These are phyloP conservation scores for Hyaloscypha variabilis DNA, from an alignment of 495 filamentous ascomycete species.

Conservation along the genomic window DNA sequence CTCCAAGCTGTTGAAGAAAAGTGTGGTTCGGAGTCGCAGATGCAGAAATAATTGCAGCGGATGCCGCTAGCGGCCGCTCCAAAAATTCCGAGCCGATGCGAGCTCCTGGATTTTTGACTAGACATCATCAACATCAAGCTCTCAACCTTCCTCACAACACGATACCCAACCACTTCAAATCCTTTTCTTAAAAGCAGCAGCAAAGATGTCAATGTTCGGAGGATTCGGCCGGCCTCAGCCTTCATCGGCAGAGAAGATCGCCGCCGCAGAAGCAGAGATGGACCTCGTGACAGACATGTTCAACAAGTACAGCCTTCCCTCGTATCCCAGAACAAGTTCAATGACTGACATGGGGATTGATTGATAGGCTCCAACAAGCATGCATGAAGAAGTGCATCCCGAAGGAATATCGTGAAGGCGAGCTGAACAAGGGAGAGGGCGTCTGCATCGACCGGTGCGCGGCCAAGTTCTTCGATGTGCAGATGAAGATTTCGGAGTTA, in stretches of 20 bases:
- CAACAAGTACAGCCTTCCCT: constrained; percentile 65
- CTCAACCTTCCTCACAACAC: background rate
- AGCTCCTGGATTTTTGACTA: constrained; percentile 18
- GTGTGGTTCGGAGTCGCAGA: background rate
- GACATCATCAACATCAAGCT: constrained; percentile 15
- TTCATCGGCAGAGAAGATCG: constrained; percentile 93
- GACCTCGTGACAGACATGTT: constrained; percentile 98
- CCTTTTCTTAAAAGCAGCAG: constrained; percentile 11
- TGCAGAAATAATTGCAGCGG: constrained; percentile 15
- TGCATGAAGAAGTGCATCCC: constrained; percentile 94
- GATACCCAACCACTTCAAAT: constrained; percentile 10
- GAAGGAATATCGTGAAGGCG: constrained; percentile 85
- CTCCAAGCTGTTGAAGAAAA: constrained; percentile 13
- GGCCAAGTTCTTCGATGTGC: constrained; percentile 97
- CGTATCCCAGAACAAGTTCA: too few species aligned
- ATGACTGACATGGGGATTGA: constrained; percentile 14
- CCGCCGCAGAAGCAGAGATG: constrained; percentile 88
- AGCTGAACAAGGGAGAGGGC: constrained; percentile 97
- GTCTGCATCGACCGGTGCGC: constrained; percentile 97
- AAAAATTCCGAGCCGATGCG: background rate
- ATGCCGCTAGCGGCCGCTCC: constrained; percentile 26
- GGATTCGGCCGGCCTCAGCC: constrained; percentile 82
- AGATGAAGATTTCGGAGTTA: constrained; percentile 79
- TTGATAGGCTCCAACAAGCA: constrained; percentile 73
- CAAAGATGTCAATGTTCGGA: constrained; percentile 86